A percentile compares a stretch with the other conserved stretches of the same genome.
Conservation (phyloP, 441 rosid genomes). For the Brassica balearica region DNA sequence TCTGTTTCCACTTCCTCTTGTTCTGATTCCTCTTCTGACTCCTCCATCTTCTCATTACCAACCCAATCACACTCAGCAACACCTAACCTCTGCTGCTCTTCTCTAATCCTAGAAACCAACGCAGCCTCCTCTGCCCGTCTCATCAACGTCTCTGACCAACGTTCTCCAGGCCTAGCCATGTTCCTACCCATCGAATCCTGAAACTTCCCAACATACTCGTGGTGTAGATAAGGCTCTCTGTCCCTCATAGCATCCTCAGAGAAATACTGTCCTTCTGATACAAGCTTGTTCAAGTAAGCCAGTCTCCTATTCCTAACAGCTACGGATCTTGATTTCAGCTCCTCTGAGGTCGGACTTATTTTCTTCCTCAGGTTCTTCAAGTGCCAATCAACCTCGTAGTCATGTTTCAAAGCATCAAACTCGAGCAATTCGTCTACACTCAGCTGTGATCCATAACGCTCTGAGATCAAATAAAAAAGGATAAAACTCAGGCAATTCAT, state of each 20-base stretch:
- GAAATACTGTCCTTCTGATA: slow-evolving; percentile 74
- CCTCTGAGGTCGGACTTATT: slow-evolving; percentile 67
- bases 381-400: slow-evolving; percentile 89
- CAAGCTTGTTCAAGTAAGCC: slow-evolving; percentile 73
- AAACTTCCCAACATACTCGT: slow-evolving; percentile 91
- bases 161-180: slow-evolving; percentile 94
- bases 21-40: slow-evolving; percentile 63
- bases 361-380: slow-evolving; percentile 71
- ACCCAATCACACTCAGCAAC: slow-evolving; percentile 84
- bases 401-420: slow-evolving; percentile 65
- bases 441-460: slow-evolving; percentile 75
- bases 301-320: slow-evolving; percentile 81
- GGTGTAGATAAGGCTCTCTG: slow-evolving; percentile 92
- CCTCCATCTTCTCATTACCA: slow-evolving; percentile 66
- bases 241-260: slow-evolving; percentile 98
- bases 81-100: slow-evolving; percentile 87
- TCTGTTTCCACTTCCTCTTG: slow-evolving; percentile 37
- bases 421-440: slow-evolving; percentile 66
- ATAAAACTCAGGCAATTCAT: not conserved
- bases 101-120: slow-evolving; percentile 79
- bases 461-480: slow-evolving; percentile 43
- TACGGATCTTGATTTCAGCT: slow-evolving; percentile 66
- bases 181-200: slow-evolving; percentile 79
- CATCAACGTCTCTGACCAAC: slow-evolving; percentile 94
- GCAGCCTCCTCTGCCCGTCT: slow-evolving; percentile 84